These are phyloP conservation scores for Capsicum rhomboideum DNA, from an alignment of 257 asterid genomes.

Conservation along the genomic window DNA sequence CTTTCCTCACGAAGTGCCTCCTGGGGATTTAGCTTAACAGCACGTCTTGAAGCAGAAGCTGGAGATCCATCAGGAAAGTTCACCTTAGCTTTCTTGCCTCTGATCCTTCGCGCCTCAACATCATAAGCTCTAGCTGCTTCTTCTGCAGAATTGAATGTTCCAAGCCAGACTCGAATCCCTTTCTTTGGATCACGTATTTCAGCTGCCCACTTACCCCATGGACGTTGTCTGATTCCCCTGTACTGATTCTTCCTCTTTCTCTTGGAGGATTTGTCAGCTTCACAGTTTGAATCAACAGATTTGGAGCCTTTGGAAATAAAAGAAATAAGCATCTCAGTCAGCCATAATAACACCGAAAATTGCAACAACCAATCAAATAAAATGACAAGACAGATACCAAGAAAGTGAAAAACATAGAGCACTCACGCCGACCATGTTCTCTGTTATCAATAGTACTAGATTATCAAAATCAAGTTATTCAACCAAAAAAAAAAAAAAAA, in stretches of 20 bases:
- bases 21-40: constrained; percentile 23
- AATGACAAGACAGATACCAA: neutral
- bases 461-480: neutral
- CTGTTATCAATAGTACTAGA: neutral
- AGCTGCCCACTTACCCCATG: constrained; percentile 99
- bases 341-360: neutral
- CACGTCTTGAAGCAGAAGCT: constrained; percentile 27
- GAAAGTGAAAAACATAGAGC: neutral
- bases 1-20: constrained; percentile 17
- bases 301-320: constrained; percentile 30
- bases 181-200: constrained; percentile 97
- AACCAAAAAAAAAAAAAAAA: too few species aligned
- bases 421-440: neutral
- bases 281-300: constrained; percentile 41
- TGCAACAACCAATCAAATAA: neutral
- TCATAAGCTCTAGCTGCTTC: constrained; percentile 99
- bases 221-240: constrained; percentile 95
- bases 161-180: constrained; percentile 99
- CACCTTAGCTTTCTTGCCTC: constrained; percentile 93
- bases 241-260: constrained; percentile 94
- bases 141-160: constrained; percentile 94
- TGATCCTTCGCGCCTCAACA: constrained; percentile 76
- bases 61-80: constrained; percentile 74
- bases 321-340: neutral
- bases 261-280: constrained; percentile 57